These are phyloP conservation scores for Phellinidium pouzarii DNA, from an alignment of 1,284 basidiomycete genomes.

Conservation along the genomic window DNA sequence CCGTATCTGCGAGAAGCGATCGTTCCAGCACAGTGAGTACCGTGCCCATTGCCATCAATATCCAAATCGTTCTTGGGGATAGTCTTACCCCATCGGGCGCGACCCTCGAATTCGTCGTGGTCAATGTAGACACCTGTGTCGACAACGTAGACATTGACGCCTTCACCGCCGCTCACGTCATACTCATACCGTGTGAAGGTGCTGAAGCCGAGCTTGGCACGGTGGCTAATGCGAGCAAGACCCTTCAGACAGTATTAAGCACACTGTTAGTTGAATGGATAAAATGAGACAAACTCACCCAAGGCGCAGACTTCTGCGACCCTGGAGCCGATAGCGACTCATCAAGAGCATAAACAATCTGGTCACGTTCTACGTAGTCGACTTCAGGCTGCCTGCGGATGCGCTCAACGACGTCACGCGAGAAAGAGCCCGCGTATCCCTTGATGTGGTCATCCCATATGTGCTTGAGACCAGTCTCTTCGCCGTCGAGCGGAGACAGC, in stretches of 20 bases:
- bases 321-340: too few species aligned
- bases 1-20: constrained; percentile 80
- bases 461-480: constrained; percentile 55
- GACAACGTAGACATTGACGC: constrained; percentile 83
- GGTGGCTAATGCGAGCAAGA: constrained; percentile 93
- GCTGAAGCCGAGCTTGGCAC: constrained; percentile 65
- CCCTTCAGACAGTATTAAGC: constrained; percentile 45
- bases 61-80: constrained; percentile 73
- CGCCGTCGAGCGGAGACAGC: constrained; percentile 38
- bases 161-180: constrained; percentile 72
- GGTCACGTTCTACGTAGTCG: constrained; percentile 89
- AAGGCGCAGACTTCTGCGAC: constrained; percentile 77
- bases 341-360: constrained; percentile 70
- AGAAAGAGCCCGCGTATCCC: constrained; percentile 87
- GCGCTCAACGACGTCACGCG: constrained; percentile 63
- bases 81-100: constrained; percentile 82
- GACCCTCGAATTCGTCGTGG: constrained; percentile 85
- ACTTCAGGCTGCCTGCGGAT: constrained; percentile 89
- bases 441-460: constrained; percentile 67
- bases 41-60: constrained; percentile 67
- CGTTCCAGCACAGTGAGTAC: constrained; percentile 81
- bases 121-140: constrained; percentile 87
- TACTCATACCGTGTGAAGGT: constrained; percentile 90
- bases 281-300: constrained; percentile 53
- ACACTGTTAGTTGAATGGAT: constrained; percentile 5